These are phyloP conservation scores for Vicia sativa DNA, from an alignment of 306 rosid species.

Conservation along the genomic window DNA sequence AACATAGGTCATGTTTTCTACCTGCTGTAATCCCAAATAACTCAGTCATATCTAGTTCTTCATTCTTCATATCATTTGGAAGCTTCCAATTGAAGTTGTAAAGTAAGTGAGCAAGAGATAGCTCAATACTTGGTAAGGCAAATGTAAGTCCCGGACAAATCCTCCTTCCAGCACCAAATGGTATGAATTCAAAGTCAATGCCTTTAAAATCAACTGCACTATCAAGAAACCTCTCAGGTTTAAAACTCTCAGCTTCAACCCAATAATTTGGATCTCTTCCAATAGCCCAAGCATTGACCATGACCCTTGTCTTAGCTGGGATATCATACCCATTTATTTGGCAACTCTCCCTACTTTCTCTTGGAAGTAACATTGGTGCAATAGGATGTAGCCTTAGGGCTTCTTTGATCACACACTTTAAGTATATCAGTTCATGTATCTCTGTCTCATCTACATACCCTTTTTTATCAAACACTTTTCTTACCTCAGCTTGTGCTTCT, in stretches of 20 bases:
- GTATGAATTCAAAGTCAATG: not conserved
- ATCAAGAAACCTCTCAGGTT: slow-evolving; percentile 39
- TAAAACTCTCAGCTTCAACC: slow-evolving; percentile 38
- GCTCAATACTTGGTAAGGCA: not conserved
- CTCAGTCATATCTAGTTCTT: not conserved
- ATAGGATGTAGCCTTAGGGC: not conserved
- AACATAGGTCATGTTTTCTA: not conserved
- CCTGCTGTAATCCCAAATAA: not conserved
- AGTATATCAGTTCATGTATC: too few relatives aligned
- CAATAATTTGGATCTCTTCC: slow-evolving; percentile 9
- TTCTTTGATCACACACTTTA: not conserved
- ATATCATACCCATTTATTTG: not conserved
- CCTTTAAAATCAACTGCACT: slow-evolving; percentile 7
- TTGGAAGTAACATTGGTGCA: slow-evolving; percentile 1
- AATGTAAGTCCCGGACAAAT: not conserved
- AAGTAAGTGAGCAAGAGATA: slow-evolving; percentile 2
- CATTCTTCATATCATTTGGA: not conserved
- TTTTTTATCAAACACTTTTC: not conserved
- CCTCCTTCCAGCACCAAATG: slow-evolving; percentile 17
- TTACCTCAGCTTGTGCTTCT: too few relatives aligned
- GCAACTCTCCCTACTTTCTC: slow-evolving; percentile 27
- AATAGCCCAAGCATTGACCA: not conserved
- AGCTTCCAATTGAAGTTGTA: slow-evolving; percentile 7
- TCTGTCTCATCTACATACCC: not conserved
- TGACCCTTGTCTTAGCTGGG: not conserved